phyloP scores from a whole-genome alignment of 768 basidiomycete species.

The Dentipellis sp. region DNA sequence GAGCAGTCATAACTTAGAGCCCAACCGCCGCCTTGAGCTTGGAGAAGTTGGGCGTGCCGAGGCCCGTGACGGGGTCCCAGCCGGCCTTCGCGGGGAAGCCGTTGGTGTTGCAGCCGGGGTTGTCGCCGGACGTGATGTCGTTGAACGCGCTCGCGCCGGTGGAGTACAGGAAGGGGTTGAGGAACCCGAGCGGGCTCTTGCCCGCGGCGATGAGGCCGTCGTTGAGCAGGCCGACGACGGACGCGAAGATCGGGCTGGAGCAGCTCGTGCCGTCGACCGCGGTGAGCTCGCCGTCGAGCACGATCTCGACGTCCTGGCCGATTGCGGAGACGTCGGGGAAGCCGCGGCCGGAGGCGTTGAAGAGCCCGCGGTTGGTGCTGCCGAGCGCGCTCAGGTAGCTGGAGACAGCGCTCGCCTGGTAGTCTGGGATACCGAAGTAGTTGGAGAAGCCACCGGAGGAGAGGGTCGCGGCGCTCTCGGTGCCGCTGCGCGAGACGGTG shows the following conservation, averaged over 20 bases:
- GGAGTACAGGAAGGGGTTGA: constrained; percentile 24
- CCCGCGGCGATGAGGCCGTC: constrained; percentile 22
- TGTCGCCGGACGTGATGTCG: constrained; percentile 23
- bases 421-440: constrained; percentile 19
- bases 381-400: constrained; percentile 27
- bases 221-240: constrained; percentile 26
- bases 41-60: constrained; percentile 28
- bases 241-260: constrained; percentile 25
- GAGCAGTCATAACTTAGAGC: background rate
- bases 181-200: constrained; percentile 23
- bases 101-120: background rate
- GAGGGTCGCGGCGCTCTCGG: constrained; percentile 24
- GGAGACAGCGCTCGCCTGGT: constrained; percentile 28
- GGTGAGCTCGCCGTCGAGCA: constrained; percentile 2
- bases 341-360: constrained; percentile 28
- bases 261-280: constrained; percentile 24
- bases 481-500: constrained; percentile 10
- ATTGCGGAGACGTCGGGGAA: constrained; percentile 40
- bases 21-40: constrained; percentile 9
- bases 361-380: constrained; percentile 20
- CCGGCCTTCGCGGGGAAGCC: background rate
- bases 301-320: constrained; percentile 21
- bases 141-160: constrained; percentile 21
- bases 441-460: constrained; percentile 31
- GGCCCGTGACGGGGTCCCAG: constrained; percentile 20